A percentile compares a stretch with the other conserved stretches of the same genome.
Evolutionary conservation across 371 early-diverging fungal species (phyloP).

Genomic region (Massospora cicadina): DNA sequence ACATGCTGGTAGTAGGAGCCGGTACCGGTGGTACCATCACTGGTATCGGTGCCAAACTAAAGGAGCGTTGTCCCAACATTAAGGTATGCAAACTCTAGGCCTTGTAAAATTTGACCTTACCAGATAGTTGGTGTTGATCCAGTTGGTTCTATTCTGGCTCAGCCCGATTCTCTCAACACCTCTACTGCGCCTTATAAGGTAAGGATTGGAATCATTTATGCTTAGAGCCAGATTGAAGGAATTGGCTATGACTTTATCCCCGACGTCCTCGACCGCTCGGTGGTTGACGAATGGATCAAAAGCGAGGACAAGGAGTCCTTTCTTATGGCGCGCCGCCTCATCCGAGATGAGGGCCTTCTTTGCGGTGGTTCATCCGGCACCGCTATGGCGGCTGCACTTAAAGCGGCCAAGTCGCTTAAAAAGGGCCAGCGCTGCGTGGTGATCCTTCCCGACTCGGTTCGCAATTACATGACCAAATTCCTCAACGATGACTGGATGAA

Average conservation of each 20-base stretch:
- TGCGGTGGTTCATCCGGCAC: conserved; percentile 90
- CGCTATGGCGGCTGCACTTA: conserved; percentile 68
- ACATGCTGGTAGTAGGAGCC: conserved; percentile 89
- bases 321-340: conserved; percentile 81
- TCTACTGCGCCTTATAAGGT: conserved; percentile 28
- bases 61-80: conserved; percentile 74
- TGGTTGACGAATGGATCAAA: conserved; percentile 90
- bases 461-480: conserved; percentile 97
- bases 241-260: conserved; percentile 97
- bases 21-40: conserved; percentile 96
- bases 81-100: conserved; percentile 27
- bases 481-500: conserved; percentile 92
- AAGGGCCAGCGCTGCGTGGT: conserved; percentile 83
- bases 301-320: conserved; percentile 85
- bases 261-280: conserved; percentile 56
- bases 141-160: conserved; percentile 81
- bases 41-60: conserved; percentile 83
- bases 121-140: conserved; percentile 91
- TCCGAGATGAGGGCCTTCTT: conserved; percentile 89
- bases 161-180: conserved; percentile 59
- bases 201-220: not conserved
- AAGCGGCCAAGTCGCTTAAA: conserved; percentile 65
- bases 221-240: conserved; percentile 77
- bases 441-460: conserved; percentile 85
- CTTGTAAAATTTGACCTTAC: not conserved